Percentiles rank a stretch among this genome's conserved stretches.
Evolutionary conservation across 129 eudicot species (phyloP).

Genomic region (Flaveria robusta): DNA sequence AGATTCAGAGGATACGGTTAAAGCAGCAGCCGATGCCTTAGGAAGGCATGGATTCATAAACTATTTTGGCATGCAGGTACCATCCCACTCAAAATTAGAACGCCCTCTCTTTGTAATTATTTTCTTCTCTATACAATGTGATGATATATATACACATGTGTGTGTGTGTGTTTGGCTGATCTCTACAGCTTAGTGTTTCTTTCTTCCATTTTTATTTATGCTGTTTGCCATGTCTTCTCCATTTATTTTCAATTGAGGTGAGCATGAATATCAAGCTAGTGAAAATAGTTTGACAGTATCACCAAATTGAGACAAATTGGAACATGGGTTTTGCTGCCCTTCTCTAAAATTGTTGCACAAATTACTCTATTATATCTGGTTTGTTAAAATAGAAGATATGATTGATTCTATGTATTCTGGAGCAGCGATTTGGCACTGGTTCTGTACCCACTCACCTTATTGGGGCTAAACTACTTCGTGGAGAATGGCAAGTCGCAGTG

Average conservation of each 20-base stretch:
- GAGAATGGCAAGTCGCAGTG: slow-evolving; percentile 89
- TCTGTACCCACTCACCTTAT: slow-evolving; percentile 84
- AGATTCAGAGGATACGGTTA: slow-evolving; percentile 74
- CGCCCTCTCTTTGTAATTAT: slow-evolving; percentile 12
- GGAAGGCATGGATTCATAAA: slow-evolving; percentile 83
- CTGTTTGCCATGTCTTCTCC: not conserved
- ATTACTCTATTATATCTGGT: not conserved
- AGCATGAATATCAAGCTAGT: not conserved
- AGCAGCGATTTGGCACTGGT: slow-evolving; percentile 93
- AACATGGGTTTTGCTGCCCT: not conserved
- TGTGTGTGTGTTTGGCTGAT: not conserved
- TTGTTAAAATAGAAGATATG: not conserved
- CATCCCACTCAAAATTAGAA: not conserved
- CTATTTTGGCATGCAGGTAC: slow-evolving; percentile 93
- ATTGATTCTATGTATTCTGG: slow-evolving; percentile 13
- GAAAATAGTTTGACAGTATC: slow-evolving; percentile 10
- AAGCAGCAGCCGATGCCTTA: slow-evolving; percentile 75
- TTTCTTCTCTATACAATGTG: not conserved
- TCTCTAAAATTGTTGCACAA: not conserved
- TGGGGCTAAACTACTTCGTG: slow-evolving; percentile 83
- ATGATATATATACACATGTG: not conserved
- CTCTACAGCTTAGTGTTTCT: not conserved
- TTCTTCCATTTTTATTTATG: not conserved
- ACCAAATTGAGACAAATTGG: not conserved
- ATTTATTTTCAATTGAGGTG: not conserved